Conservation (phyloP, 345 rosid species). For the Dovyalis caffra region DNA sequence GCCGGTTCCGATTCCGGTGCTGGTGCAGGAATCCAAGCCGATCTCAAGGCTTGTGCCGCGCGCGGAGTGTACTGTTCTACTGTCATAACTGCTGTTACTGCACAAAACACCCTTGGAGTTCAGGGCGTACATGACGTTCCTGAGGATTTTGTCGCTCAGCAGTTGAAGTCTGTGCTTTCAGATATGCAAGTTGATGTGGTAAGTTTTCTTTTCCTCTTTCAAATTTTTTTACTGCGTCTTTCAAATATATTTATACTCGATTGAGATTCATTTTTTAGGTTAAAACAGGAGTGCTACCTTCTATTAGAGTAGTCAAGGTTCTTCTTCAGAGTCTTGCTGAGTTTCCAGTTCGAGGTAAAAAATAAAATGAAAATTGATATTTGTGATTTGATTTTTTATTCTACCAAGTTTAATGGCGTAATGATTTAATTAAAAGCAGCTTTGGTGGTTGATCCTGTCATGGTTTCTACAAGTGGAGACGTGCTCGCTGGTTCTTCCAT, state of each 20-base stretch:
- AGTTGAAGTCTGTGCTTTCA: slow-evolving; percentile 83
- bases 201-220: too few relatives aligned
- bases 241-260: neutral
- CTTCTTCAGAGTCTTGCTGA: slow-evolving; percentile 53
- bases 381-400: neutral
- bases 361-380: neutral
- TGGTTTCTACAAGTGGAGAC: slow-evolving; percentile 97
- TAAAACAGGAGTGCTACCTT: slow-evolving; percentile 95
- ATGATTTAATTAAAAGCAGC: slow-evolving; percentile 55
- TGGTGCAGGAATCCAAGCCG: slow-evolving; percentile 97
- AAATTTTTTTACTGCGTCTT: too few relatives aligned
- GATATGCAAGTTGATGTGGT: slow-evolving; percentile 95
- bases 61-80: slow-evolving; percentile 91
- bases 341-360: slow-evolving; percentile 67
- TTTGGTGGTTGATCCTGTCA: slow-evolving; percentile 96
- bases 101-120: slow-evolving; percentile 87
- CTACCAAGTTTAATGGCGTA: slow-evolving; percentile 33
- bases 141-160: slow-evolving; percentile 65
- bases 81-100: slow-evolving; percentile 84
- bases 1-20: slow-evolving; percentile 97
- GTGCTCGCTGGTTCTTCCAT: slow-evolving; percentile 77
- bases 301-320: slow-evolving; percentile 58
- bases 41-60: slow-evolving; percentile 87
- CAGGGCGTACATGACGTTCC: slow-evolving; percentile 59
- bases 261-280: slow-evolving; percentile 45